Base-by-base conservation (phyloP, 1,284 basidiomycete species). In the Inonotus obliquus region DNA sequence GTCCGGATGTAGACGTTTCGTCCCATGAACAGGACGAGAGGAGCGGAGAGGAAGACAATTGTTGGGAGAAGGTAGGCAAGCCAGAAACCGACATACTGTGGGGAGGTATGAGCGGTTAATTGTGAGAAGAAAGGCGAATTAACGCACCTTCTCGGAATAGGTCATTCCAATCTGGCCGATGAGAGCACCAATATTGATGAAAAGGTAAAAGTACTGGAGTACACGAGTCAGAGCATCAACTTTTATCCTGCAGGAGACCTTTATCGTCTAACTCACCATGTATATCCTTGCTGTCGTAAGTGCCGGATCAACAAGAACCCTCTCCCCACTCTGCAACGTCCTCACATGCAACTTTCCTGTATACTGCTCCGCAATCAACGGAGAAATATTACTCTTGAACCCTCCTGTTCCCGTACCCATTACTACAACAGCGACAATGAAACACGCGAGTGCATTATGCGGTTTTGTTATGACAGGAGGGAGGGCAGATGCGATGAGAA, bases 301-400 rank as follows among this genome's bases (percentile, higher is more conserved):
- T 0, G 78, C 72, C 0, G 93, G 93, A 71, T 95, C 92, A 38
- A 94, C 83, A 64, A 95, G 86, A 58, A 95, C 90, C 35, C 85
- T 78, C 72, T 92, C 89, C 49, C 92, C 92, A 21, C 72, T 75
- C 64, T 78, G 80, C 1, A 79, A 81, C 3, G 78, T 81, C 3
- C 69, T 60, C 29, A 90, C 74, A 70, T 85, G 87, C 7, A 54
- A n/a, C 65, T 80, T 87, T 38, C 77, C 81, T 58, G 77, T 77
- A 71, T 89, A 87, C 70, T 92, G 88, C 74, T 95, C 89, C 47
- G 91, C 91, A 45, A 93, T 80, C 57, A 93, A 77, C 0, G 91
- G 90, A 0, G 87, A 87, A 61, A 91, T 86, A 70, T 93, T 93
- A 0, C 86, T 72, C 75, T 94, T 94, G 81, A 95, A 92, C 32